Evolutionary conservation across 192 early-diverging fungal genomes (phyloP).

Genomic region (Funneliformis geosporum): DNA sequence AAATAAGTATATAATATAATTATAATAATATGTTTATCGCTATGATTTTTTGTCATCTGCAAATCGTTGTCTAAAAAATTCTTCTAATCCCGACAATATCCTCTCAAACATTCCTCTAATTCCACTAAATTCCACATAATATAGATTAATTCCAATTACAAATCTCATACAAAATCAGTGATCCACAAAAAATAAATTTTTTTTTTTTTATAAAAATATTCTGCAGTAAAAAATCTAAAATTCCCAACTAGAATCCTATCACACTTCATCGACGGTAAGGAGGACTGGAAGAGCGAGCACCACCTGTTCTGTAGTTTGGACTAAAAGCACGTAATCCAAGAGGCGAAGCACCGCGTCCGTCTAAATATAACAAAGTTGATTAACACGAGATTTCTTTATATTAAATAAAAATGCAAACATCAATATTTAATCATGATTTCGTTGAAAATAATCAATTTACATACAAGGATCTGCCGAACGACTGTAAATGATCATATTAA

Average conservation of each 20-base stretch:
- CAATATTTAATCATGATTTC: neutral
- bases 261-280: constrained; percentile 30
- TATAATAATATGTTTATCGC: neutral
- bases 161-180: neutral
- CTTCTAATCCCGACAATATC: neutral
- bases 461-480: constrained; percentile 29
- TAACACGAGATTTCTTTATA: neutral
- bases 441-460: neutral
- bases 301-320: constrained; percentile 32
- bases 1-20: constrained; percentile 1
- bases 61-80: neutral
- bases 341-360: constrained; percentile 28
- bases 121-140: neutral
- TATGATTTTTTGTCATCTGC: constrained; percentile 6
- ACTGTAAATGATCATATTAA: constrained; percentile 1
- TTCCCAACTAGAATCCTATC: neutral
- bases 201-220: neutral
- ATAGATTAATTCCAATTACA: neutral
- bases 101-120: neutral
- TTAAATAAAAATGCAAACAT: neutral
- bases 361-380: neutral
- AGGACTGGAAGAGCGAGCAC: constrained; percentile 25
- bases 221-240: neutral
- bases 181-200: neutral
- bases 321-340: constrained; percentile 23